Percentiles rank a stretch among this genome's conserved stretches.
Conservation (phyloP, 192 early-diverging fungal genomes). For the Diversispora epigaea region DNA sequence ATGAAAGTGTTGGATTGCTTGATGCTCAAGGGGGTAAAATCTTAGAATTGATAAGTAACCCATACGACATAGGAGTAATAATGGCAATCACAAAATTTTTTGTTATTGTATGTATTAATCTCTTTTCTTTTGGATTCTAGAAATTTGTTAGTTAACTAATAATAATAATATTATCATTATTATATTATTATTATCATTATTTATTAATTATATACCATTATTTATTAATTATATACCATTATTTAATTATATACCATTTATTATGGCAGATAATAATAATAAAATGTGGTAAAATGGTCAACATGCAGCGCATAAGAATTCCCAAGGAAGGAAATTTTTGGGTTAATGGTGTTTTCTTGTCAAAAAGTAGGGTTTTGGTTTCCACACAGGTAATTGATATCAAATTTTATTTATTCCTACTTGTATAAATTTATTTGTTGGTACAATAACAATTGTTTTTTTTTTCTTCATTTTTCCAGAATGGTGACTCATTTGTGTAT, state of each 20-base stretch:
- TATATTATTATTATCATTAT: no score
- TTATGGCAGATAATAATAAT: constrained; percentile 18
- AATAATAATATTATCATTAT: neutral
- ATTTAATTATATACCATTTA: no score
- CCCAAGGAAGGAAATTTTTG: constrained; percentile 32
- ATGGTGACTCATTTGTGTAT: constrained; percentile 41
- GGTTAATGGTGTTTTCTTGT: constrained; percentile 43
- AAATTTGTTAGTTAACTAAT: neutral
- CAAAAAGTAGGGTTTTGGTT: constrained; percentile 34
- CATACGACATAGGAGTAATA: constrained; percentile 34
- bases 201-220: no score
- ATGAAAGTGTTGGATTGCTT: constrained; percentile 30
- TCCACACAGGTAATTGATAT: constrained; percentile 48
- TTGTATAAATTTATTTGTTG: neutral
- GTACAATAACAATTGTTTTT: neutral
- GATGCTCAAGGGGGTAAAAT: constrained; percentile 30
- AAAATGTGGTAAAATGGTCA: constrained; percentile 1
- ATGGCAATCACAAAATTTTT: constrained; percentile 38
- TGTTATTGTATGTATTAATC: constrained; percentile 30
- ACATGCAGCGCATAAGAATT: constrained; percentile 19
- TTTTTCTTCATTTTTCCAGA: constrained; percentile 25
- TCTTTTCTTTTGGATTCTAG: neutral
- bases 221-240: no score
- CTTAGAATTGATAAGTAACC: constrained; percentile 32
- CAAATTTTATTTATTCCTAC: neutral